A percentile compares a stretch with the other conserved stretches of the same genome.
These are phyloP conservation scores for Ogataea hybrid DNA, from an alignment of 1,139 yeast genomes.

Conservation along the genomic window DNA sequence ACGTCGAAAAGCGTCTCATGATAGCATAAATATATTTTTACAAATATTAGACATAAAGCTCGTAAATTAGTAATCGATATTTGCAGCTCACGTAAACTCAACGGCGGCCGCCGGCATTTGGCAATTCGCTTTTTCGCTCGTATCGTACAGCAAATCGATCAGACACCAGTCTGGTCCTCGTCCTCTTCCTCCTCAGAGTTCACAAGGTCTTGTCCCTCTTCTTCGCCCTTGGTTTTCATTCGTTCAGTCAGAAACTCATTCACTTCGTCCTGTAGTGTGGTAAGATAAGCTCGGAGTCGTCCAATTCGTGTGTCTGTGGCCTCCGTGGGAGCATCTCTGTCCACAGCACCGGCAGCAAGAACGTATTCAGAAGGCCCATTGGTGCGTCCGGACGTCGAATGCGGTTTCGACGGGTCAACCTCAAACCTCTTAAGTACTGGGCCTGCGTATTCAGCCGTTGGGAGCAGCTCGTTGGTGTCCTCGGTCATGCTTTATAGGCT, in stretches of 20 bases:
- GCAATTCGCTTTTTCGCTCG: too few relatives aligned
- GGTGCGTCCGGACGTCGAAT: constrained; percentile 62
- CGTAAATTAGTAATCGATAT: too few relatives aligned
- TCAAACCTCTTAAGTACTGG: constrained; percentile 37
- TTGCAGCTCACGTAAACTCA: too few relatives aligned
- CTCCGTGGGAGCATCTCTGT: constrained; percentile 63
- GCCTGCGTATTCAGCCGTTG: constrained; percentile 43
- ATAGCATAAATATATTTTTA: neutral
- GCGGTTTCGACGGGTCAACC: constrained; percentile 33
- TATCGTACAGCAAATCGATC: too few relatives aligned
- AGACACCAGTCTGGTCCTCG: constrained; percentile 1
- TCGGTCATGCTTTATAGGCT: constrained; percentile 1
- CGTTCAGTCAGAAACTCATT: constrained; percentile 65
- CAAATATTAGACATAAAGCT: neutral
- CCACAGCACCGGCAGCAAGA: constrained; percentile 64
- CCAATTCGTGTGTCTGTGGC: constrained; percentile 50
- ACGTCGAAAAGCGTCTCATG: constrained; percentile 5
- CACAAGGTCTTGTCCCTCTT: neutral
- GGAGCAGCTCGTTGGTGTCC: constrained; percentile 30
- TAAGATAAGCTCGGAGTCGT: constrained; percentile 56
- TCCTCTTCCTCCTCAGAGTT: constrained; percentile 43
- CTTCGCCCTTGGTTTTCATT: constrained; percentile 42
- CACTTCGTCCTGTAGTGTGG: constrained; percentile 70
- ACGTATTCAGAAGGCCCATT: constrained; percentile 75
- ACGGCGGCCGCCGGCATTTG: too few relatives aligned